These are phyloP conservation scores for Gossypium anomalum DNA, from an alignment of 345 rosid species.

Conservation along the genomic window DNA sequence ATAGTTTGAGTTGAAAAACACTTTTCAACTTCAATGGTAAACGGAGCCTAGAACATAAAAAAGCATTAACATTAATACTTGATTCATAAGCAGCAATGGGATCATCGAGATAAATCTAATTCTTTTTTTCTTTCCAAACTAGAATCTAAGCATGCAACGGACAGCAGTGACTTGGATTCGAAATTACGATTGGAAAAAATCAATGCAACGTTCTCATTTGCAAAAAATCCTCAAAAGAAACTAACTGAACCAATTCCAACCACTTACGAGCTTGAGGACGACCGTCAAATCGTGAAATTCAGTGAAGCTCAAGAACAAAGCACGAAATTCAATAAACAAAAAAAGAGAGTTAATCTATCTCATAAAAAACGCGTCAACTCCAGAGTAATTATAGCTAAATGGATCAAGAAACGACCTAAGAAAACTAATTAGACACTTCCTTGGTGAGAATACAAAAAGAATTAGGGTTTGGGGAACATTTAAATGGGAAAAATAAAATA, in stretches of 20 bases:
- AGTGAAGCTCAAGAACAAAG: background rate
- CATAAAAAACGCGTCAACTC: background rate
- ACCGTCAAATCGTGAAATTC: background rate
- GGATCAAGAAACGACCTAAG: background rate
- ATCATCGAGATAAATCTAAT: background rate
- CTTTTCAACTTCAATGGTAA: too few species aligned
- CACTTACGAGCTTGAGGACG: background rate
- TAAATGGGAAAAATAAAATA: background rate
- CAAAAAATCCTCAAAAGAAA: background rate
- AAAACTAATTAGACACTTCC: background rate
- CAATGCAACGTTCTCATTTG: background rate
- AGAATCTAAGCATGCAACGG: background rate
- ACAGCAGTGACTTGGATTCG: background rate
- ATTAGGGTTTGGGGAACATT: constrained; percentile 12
- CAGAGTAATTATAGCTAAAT: background rate
- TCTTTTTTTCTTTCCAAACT: background rate
- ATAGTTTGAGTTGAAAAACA: too few species aligned
- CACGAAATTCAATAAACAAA: background rate
- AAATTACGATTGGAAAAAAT: background rate
- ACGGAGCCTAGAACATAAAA: background rate
- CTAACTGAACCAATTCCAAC: background rate
- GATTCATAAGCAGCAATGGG: background rate
- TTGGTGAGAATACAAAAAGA: background rate
- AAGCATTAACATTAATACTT: background rate
- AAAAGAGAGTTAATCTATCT: background rate